A percentile compares a stretch with the other conserved stretches of the same genome.
Evolutionary conservation across 2,329 filamentous ascomycete species (phyloP).

Genomic region (Pyrenophora teres): DNA sequence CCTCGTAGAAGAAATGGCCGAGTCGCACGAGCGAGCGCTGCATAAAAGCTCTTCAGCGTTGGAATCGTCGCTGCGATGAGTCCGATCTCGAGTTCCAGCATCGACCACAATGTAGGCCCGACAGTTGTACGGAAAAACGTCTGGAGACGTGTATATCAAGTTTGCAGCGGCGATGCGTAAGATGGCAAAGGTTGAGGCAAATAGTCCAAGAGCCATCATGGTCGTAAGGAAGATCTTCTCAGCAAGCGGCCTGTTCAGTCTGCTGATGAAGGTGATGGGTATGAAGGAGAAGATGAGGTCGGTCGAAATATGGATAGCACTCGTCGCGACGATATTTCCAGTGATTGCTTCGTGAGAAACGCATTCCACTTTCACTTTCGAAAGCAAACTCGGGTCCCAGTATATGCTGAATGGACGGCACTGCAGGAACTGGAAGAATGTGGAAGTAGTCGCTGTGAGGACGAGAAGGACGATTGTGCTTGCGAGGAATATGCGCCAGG

Average conservation of each 20-base stretch:
- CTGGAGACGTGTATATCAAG: slow-evolving; percentile 18
- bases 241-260: slow-evolving; percentile 23
- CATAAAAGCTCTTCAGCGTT: slow-evolving; percentile 33
- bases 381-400: slow-evolving; percentile 30
- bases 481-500: slow-evolving; percentile 29
- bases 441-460: slow-evolving; percentile 22
- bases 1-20: slow-evolving; percentile 25
- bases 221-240: slow-evolving; percentile 31
- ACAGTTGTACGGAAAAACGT: slow-evolving; percentile 32
- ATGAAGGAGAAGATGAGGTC: slow-evolving; percentile 29
- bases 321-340: slow-evolving; percentile 30
- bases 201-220: slow-evolving; percentile 32
- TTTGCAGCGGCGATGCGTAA: slow-evolving; percentile 27
- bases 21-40: slow-evolving; percentile 17
- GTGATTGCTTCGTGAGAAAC: slow-evolving; percentile 22
- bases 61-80: slow-evolving; percentile 37
- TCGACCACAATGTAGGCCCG: slow-evolving; percentile 26
- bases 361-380: slow-evolving; percentile 16
- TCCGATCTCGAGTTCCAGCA: slow-evolving; percentile 33
- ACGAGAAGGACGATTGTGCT: slow-evolving; percentile 24
- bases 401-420: slow-evolving; percentile 32
- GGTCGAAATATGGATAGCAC: slow-evolving; percentile 20
- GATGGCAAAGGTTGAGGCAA: slow-evolving; percentile 28
- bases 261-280: slow-evolving; percentile 30
- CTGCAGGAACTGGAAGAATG: slow-evolving; percentile 31